Conservation (phyloP, 257 asterid species). For the Solanum gracilifrons region DNA sequence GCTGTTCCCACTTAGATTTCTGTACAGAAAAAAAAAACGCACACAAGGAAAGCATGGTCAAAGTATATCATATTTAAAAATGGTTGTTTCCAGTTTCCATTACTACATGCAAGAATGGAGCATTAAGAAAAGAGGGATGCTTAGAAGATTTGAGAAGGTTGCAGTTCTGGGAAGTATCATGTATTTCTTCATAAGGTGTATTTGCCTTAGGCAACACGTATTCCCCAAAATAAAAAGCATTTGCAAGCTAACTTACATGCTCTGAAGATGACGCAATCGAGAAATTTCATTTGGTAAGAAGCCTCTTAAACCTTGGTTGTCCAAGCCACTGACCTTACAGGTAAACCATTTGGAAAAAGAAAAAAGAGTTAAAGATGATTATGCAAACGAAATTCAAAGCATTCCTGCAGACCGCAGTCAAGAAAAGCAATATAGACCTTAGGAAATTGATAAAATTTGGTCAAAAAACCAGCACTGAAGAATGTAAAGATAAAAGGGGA, state of each 20-base stretch:
- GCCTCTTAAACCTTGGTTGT: conserved; percentile 91
- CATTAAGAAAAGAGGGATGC: neutral
- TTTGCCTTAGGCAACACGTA: neutral
- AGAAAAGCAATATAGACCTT: neutral
- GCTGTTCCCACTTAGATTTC: conserved; percentile 92
- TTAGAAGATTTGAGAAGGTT: neutral
- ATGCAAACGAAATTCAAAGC: neutral
- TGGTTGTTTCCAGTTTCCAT: neutral
- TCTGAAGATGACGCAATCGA: conserved; percentile 73
- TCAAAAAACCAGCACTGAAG: neutral
- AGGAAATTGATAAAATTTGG: neutral
- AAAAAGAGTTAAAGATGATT: neutral
- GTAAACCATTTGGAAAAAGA: neutral
- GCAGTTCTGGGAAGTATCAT: neutral
- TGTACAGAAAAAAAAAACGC: conserved; percentile 13
- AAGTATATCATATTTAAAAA: neutral
- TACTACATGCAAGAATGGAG: neutral
- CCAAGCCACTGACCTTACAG: conserved; percentile 64
- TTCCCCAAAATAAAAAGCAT: neutral
- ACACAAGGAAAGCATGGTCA: neutral
- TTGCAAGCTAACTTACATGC: conserved; percentile 58
- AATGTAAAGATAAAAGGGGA: neutral
- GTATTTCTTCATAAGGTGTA: neutral
- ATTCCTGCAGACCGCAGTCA: neutral
- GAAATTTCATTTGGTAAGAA: conserved; percentile 67